These are phyloP conservation scores for Botryotinia globosa DNA, from an alignment of 2,329 filamentous ascomycete species.

Conservation along the genomic window DNA sequence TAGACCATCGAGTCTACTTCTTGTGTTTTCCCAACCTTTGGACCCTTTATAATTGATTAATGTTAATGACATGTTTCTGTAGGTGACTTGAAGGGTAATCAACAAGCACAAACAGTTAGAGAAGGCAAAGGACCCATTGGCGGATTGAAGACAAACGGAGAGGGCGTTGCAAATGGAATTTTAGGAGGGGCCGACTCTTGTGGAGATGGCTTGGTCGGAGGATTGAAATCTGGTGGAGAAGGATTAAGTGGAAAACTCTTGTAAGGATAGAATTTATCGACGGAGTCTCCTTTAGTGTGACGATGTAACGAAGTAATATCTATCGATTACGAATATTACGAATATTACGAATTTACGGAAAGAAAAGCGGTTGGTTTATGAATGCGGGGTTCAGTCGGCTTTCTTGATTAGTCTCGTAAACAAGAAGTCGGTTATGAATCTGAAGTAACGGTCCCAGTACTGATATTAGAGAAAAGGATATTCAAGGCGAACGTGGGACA, in stretches of 20 bases:
- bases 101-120: conserved; percentile 39
- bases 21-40: background rate
- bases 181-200: background rate
- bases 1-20: background rate
- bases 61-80: background rate
- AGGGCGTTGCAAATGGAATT: conserved; percentile 3
- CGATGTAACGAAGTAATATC: background rate
- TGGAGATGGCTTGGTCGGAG: conserved; percentile 10
- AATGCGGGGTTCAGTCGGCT: background rate
- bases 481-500: background rate
- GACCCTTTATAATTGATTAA: background rate
- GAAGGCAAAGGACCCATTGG: conserved; percentile 30
- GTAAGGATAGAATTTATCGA: background rate
- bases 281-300: background rate
- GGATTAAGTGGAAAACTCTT: conserved; percentile 9
- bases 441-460: no score
- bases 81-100: conserved; percentile 41
- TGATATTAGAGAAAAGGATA: background rate
- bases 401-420: background rate
- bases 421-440: background rate
- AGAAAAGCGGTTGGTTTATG: background rate
- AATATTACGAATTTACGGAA: conserved; percentile 3
- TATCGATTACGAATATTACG: conserved; percentile 4
- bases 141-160: conserved; percentile 26
- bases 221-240: conserved; percentile 16